A percentile compares a stretch with the other conserved stretches of the same genome.
Evolutionary conservation across 257 asterid genomes (phyloP).

Genomic region (Forsythia suspensa): DNA sequence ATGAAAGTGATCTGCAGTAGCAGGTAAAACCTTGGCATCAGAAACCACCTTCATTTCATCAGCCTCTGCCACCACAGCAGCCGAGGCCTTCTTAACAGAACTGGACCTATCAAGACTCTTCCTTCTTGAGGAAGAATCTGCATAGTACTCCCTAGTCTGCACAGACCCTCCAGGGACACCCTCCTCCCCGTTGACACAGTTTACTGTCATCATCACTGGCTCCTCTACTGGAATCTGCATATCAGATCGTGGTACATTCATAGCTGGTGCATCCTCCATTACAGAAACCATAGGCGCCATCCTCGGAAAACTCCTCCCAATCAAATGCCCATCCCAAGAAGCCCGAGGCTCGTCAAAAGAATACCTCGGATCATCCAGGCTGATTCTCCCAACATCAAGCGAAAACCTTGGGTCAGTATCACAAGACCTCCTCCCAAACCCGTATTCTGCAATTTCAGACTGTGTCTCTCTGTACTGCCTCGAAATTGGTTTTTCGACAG

Average conservation of each 20-base stretch:
- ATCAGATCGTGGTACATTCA: slow-evolving; percentile 47
- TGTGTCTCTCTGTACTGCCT: slow-evolving; percentile 75
- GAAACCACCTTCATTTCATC: slow-evolving; percentile 64
- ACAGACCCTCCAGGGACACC: slow-evolving; percentile 73
- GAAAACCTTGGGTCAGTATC: slow-evolving; percentile 85
- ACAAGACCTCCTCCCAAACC: slow-evolving; percentile 81
- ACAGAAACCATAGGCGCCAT: slow-evolving; percentile 77
- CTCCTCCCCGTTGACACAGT: slow-evolving; percentile 36
- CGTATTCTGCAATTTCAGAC: slow-evolving; percentile 88
- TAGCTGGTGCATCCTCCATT: slow-evolving; percentile 67
- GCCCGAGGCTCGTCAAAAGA: slow-evolving; percentile 90
- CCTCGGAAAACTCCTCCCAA: slow-evolving; percentile 65
- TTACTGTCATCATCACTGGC: slow-evolving; percentile 17
- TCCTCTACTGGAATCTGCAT: slow-evolving; percentile 72
- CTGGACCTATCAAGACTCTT: slow-evolving; percentile 91
- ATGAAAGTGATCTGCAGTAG: slow-evolving; percentile 42
- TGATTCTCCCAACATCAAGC: slow-evolving; percentile 76
- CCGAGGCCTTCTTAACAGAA: slow-evolving; percentile 77
- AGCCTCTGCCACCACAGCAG: slow-evolving; percentile 74
- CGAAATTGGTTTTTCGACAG: slow-evolving; percentile 66
- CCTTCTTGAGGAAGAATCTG: slow-evolving; percentile 74
- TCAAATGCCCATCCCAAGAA: slow-evolving; percentile 81
- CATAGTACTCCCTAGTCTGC: slow-evolving; percentile 76
- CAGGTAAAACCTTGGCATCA: slow-evolving; percentile 56
- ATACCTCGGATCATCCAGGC: slow-evolving; percentile 77